These are phyloP conservation scores for Teunomyces atbi DNA, from an alignment of 805 yeast species.

Conservation along the genomic window DNA sequence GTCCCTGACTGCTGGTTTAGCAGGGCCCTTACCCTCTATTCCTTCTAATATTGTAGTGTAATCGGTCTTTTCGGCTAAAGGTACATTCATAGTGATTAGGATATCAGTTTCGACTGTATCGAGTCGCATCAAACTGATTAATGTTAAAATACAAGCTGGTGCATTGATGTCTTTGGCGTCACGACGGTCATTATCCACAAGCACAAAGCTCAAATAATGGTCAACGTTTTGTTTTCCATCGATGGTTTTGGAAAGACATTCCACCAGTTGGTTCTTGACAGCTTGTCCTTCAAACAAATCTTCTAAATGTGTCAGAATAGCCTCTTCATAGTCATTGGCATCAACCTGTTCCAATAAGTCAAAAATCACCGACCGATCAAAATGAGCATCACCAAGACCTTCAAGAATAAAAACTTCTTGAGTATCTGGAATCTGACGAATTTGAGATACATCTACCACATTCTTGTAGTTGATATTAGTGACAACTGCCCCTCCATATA, in stretches of 20 bases:
- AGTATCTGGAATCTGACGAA: slow-evolving; percentile 87
- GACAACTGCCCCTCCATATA: slow-evolving; percentile 84
- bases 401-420: slow-evolving; percentile 83
- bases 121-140: slow-evolving; percentile 58
- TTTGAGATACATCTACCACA: slow-evolving; percentile 67
- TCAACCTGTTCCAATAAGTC: slow-evolving; percentile 59
- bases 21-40: not conserved
- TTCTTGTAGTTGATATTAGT: slow-evolving; percentile 49
- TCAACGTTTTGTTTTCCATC: not conserved
- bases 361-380: slow-evolving; percentile 59
- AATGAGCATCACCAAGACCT: slow-evolving; percentile 17
- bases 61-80: slow-evolving; percentile 22
- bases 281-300: slow-evolving; percentile 46
- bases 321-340: slow-evolving; percentile 34
- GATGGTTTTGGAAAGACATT: slow-evolving; percentile 5
- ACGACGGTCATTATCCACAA: slow-evolving; percentile 9
- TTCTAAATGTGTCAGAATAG: slow-evolving; percentile 51
- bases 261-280: slow-evolving; percentile 12
- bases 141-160: slow-evolving; percentile 38
- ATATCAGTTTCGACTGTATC: slow-evolving; percentile 56
- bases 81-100: slow-evolving; percentile 58
- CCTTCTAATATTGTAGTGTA: not conserved
- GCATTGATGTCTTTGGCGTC: slow-evolving; percentile 12
- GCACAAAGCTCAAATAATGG: slow-evolving; percentile 4
- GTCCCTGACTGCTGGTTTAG: not conserved